Percentiles rank a stretch among this genome's conserved stretches.
These are phyloP conservation scores for Diplocarpon rosae DNA, from an alignment of 2,329 filamentous ascomycete species.

Conservation along the genomic window DNA sequence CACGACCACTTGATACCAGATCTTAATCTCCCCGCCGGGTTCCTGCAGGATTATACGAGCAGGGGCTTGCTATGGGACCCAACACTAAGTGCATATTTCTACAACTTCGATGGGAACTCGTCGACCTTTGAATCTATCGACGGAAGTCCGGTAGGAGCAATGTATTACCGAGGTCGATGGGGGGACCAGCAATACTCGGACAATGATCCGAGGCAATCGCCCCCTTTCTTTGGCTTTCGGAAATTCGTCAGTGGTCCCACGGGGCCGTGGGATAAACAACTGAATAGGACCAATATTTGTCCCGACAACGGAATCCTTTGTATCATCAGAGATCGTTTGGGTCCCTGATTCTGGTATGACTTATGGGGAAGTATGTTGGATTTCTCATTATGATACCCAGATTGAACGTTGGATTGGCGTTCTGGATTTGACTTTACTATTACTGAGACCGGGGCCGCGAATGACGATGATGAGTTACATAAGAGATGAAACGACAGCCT, in stretches of 20 bases:
- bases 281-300: constrained; percentile 46
- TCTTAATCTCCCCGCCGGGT: constrained; percentile 41
- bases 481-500: too few species aligned
- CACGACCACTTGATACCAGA: constrained; percentile 55
- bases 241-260: constrained; percentile 48
- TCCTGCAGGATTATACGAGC: constrained; percentile 44
- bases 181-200: constrained; percentile 48
- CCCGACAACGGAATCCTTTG: constrained; percentile 31
- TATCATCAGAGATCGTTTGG: constrained; percentile 17
- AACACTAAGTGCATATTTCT: constrained; percentile 41
- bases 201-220: constrained; percentile 30
- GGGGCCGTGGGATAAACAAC: constrained; percentile 47
- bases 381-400: too few species aligned
- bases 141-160: constrained; percentile 38
- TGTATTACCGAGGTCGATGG: constrained; percentile 49
- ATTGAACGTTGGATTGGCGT: too few species aligned
- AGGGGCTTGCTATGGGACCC: constrained; percentile 51
- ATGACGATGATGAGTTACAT: too few species aligned
- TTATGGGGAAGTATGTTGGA: too few species aligned
- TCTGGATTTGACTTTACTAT: too few species aligned
- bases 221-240: constrained; percentile 33
- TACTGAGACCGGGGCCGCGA: too few species aligned
- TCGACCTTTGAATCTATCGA: constrained; percentile 17
- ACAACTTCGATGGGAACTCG: constrained; percentile 35
- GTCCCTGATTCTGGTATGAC: too few species aligned